Evolutionary conservation across 192 early-diverging fungal genomes (phyloP).

Genomic region (Powellomyces hirtus): DNA sequence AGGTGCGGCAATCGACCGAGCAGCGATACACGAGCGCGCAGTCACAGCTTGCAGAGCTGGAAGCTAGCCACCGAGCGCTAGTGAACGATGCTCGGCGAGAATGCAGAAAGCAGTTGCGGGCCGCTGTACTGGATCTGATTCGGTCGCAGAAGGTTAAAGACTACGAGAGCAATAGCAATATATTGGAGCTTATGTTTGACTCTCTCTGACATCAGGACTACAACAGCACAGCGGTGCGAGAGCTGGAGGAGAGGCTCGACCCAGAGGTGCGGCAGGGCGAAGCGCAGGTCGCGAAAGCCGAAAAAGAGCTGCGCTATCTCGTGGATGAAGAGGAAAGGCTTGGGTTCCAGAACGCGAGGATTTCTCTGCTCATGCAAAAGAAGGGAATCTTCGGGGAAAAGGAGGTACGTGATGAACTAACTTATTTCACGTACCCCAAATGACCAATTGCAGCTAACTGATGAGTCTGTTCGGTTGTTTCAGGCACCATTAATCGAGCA

Average conservation of each 20-base stretch:
- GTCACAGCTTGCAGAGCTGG: not conserved
- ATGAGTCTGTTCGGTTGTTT: not conserved
- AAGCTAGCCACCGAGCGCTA: not conserved
- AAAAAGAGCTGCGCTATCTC: constrained; percentile 4
- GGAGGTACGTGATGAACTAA: not conserved
- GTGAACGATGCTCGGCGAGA: not conserved
- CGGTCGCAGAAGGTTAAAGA: too few relatives aligned
- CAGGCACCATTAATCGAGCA: constrained; percentile 2
- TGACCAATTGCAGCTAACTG: too few relatives aligned
- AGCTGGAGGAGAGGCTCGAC: not conserved
- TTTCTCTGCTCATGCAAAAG: not conserved
- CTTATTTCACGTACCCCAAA: too few relatives aligned
- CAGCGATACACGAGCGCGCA: not conserved
- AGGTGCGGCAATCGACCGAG: not conserved
- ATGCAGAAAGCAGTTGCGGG: constrained; percentile 16
- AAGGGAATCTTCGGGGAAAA: constrained; percentile 5
- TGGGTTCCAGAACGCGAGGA: constrained; percentile 5
- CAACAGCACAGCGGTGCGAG: not conserved
- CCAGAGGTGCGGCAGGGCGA: not conserved
- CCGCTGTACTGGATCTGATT: not conserved
- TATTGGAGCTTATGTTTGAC: not conserved
- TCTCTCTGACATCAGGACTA: constrained; percentile 15
- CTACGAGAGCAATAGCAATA: not conserved
- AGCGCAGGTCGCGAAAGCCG: constrained; percentile 2
- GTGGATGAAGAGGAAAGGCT: constrained; percentile 23